Evolutionary conservation across 2,329 filamentous ascomycete species (phyloP).

Genomic region (Fusarium buharicum): DNA sequence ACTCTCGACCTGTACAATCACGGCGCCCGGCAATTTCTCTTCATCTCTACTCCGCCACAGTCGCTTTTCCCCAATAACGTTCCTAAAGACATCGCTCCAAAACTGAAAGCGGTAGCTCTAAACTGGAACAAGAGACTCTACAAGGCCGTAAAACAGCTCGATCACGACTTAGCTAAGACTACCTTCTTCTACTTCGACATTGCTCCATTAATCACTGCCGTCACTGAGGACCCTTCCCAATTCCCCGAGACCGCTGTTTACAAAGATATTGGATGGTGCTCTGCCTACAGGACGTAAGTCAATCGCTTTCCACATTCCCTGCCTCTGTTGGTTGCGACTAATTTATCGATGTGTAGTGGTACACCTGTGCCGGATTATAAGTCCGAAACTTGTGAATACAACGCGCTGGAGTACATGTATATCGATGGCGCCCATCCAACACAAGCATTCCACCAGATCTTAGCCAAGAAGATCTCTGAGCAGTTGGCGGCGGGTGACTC

Average conservation of each 20-base stretch:
- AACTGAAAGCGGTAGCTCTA: neutral
- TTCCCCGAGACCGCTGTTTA: conserved; percentile 10
- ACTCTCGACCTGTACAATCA: neutral
- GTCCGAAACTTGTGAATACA: conserved; percentile 5
- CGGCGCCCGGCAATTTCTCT: conserved; percentile 14
- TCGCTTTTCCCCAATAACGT: conserved; percentile 18
- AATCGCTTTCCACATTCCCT: fast-evolving
- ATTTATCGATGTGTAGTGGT: neutral
- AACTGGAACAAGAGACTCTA: conserved; percentile 3
- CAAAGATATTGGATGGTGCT: conserved; percentile 5
- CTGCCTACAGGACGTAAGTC: conserved; percentile 11
- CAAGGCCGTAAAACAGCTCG: neutral
- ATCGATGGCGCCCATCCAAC: conserved; percentile 24
- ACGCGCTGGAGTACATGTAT: conserved; percentile 20
- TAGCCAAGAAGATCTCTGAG: conserved; percentile 10
- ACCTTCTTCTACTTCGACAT: conserved; percentile 16
- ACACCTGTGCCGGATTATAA: conserved; percentile 10
- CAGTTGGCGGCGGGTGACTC: neutral
- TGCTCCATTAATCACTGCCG: neutral
- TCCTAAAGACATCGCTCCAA: conserved; percentile 4
- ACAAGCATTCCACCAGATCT: conserved; percentile 16
- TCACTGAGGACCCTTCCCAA: neutral
- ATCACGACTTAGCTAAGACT: neutral
- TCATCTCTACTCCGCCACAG: conserved; percentile 16
- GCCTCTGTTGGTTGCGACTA: neutral